Evolutionary conservation across 805 yeast species (phyloP).

Genomic region (Zygosaccharomyces pseudorouxii): DNA sequence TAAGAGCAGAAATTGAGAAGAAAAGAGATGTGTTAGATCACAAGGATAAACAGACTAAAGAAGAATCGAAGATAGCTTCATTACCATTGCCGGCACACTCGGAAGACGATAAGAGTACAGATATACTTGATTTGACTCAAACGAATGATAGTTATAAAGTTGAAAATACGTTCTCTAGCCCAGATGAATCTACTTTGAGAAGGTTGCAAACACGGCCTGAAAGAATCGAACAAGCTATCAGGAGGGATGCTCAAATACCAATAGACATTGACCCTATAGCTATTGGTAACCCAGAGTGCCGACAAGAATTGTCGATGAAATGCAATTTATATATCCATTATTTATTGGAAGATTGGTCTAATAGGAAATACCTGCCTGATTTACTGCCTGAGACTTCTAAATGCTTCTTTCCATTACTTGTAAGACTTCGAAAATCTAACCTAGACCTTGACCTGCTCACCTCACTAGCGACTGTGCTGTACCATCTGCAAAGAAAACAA

Average conservation of each 20-base stretch:
- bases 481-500: conserved; percentile 51
- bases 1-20: conserved; percentile 46
- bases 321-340: conserved; percentile 41
- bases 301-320: conserved; percentile 41
- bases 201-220: conserved; percentile 13
- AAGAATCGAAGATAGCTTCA: conserved; percentile 5
- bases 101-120: neutral
- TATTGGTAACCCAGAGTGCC: conserved; percentile 44
- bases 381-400: conserved; percentile 45
- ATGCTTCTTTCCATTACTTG: conserved; percentile 49
- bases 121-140: neutral
- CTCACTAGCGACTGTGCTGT: conserved; percentile 55
- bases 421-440: conserved; percentile 44
- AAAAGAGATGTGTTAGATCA: conserved; percentile 32
- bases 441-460: conserved; percentile 42
- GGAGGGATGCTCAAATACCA: conserved; percentile 12
- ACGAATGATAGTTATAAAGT: neutral
- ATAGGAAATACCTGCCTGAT: conserved; percentile 20
- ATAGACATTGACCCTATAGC: conserved; percentile 30
- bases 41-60: neutral
- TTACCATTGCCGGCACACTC: neutral
- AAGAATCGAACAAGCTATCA: conserved; percentile 11
- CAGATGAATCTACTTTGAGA: neutral
- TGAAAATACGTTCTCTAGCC: neutral
- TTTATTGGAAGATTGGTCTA: conserved; percentile 38